Percentiles rank a stretch among this genome's conserved stretches.
Evolutionary conservation across 148 eudicot species (phyloP).

Genomic region (Polygonum aviculare): DNA sequence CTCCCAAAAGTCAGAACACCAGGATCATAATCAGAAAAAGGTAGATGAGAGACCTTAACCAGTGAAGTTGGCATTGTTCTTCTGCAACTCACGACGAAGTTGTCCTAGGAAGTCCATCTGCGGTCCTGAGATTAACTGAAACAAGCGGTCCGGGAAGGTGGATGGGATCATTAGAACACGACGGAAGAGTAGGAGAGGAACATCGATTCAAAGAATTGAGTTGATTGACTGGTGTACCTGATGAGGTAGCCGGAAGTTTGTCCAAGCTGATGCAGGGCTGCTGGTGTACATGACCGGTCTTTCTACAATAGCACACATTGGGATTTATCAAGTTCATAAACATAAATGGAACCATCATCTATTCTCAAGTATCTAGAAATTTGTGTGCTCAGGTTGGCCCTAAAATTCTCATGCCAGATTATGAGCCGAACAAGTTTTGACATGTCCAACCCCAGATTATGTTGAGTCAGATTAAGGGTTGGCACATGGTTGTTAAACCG

Average conservation of each 20-base stretch:
- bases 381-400: background rate
- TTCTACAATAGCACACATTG: constrained; percentile 27
- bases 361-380: background rate
- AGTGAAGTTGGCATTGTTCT: constrained; percentile 20
- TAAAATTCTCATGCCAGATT: background rate
- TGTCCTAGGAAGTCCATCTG: constrained; percentile 46
- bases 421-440: background rate
- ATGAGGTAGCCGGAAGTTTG: constrained; percentile 59
- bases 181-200: background rate
- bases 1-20: background rate
- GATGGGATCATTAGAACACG: background rate
- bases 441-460: background rate
- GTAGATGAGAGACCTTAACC: background rate
- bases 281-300: constrained; percentile 65
- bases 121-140: constrained; percentile 31
- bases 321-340: background rate
- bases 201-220: background rate
- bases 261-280: constrained; percentile 57
- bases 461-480: background rate
- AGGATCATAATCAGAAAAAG: background rate
- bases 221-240: constrained; percentile 31
- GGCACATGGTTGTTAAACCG: background rate
- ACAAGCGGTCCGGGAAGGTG: background rate
- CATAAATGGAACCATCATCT: background rate
- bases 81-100: constrained; percentile 50